Conservation (phyloP, 192 early-diverging fungal species). For the Entrophospora sp. region DNA sequence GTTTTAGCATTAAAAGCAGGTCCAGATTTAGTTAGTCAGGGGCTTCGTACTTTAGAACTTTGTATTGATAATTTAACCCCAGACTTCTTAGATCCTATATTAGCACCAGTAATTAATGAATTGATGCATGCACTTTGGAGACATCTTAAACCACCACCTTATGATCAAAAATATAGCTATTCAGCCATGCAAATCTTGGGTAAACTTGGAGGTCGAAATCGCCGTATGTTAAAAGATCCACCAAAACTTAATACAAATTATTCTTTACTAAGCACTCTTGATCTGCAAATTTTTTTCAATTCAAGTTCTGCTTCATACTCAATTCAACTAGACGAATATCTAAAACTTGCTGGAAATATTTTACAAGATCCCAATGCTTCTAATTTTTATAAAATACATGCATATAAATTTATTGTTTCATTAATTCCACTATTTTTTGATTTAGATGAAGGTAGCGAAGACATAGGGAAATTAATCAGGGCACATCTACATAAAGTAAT, state of each 20-base stretch:
- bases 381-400: slow-evolving; percentile 46
- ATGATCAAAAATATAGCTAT: slow-evolving; percentile 72
- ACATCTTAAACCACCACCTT: slow-evolving; percentile 82
- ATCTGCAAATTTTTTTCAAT: slow-evolving; percentile 52
- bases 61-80: slow-evolving; percentile 97
- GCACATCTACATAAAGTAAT: slow-evolving; percentile 25
- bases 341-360: slow-evolving; percentile 44
- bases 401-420: slow-evolving; percentile 60
- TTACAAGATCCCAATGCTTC: slow-evolving; percentile 43
- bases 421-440: slow-evolving; percentile 61
- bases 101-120: slow-evolving; percentile 87
- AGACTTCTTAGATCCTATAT: slow-evolving; percentile 94
- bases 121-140: slow-evolving; percentile 91
- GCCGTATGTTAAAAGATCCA: slow-evolving; percentile 72
- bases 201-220: slow-evolving; percentile 96
- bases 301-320: slow-evolving; percentile 36
- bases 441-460: slow-evolving; percentile 43
- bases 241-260: slow-evolving; percentile 38
- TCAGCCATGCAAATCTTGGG: slow-evolving; percentile 89
- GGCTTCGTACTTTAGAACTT: slow-evolving; percentile 89
- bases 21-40: slow-evolving; percentile 91
- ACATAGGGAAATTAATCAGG: slow-evolving; percentile 25
- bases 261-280: slow-evolving; percentile 46
- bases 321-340: slow-evolving; percentile 49
- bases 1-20: slow-evolving; percentile 87